phyloP scores from a whole-genome alignment of 75 land plant species.

The Sequoiadendron giganteum region DNA sequence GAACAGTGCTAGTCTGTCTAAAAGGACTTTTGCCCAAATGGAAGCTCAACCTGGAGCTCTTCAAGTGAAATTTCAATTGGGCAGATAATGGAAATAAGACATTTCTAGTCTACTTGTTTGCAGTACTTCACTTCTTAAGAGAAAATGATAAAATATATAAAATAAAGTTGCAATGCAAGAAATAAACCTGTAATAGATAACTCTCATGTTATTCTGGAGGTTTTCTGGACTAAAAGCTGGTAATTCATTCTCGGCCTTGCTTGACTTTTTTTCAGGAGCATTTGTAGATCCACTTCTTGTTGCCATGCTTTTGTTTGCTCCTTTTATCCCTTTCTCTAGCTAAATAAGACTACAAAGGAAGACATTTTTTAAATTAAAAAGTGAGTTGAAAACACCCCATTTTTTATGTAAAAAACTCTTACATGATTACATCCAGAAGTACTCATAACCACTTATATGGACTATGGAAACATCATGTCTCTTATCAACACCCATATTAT shows the following conservation, averaged over 20 bases:
- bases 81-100: not conserved
- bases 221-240: constrained; percentile 73
- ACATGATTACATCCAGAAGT: too few species aligned
- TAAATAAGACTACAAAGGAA: not conserved
- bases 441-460: too few species aligned
- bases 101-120: not conserved
- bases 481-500: not conserved
- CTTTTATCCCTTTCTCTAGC: not conserved
- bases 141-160: not conserved
- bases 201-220: constrained; percentile 73
- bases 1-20: not conserved
- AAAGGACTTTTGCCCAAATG: not conserved
- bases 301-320: constrained; percentile 20
- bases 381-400: not conserved
- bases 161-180: not conserved
- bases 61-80: not conserved
- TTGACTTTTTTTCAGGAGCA: constrained; percentile 39
- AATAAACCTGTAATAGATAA: constrained; percentile 71
- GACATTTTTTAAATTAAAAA: not conserved
- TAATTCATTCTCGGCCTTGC: constrained; percentile 35
- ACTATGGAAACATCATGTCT: too few species aligned
- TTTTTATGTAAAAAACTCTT: too few species aligned
- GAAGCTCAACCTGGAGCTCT: not conserved
- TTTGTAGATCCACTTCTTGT: constrained; percentile 18
- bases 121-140: not conserved